Conservation (phyloP, 306 rosid genomes). For the Herpetospermum pedunculosum region DNA sequence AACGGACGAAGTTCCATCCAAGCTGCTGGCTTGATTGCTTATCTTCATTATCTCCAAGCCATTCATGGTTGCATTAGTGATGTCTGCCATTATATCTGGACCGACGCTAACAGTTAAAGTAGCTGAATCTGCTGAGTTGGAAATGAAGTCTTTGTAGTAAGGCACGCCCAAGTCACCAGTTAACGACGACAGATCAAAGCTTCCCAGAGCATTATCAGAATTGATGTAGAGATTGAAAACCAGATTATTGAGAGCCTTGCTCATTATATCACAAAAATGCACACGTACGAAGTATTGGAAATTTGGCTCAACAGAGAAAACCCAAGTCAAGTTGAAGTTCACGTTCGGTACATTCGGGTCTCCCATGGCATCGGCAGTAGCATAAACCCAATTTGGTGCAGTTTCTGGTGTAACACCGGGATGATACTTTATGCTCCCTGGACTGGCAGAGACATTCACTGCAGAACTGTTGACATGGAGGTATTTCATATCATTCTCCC, state of each 20-base stretch:
- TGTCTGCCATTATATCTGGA: constrained; percentile 61
- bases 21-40: constrained; percentile 53
- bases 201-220: constrained; percentile 39
- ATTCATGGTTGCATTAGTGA: constrained; percentile 57
- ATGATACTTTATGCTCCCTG: constrained; percentile 45
- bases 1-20: constrained; percentile 53
- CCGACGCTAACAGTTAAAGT: constrained; percentile 81
- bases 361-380: constrained; percentile 77
- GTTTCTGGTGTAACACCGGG: constrained; percentile 46
- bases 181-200: constrained; percentile 64
- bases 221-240: constrained; percentile 78
- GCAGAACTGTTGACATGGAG: constrained; percentile 80
- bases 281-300: constrained; percentile 64
- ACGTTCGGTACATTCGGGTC: constrained; percentile 42
- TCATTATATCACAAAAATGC: constrained; percentile 79
- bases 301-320: constrained; percentile 51
- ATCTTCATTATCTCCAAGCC: constrained; percentile 80
- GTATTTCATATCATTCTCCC: constrained; percentile 72
- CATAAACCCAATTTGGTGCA: constrained; percentile 84
- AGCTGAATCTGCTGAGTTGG: constrained; percentile 38
- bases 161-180: constrained; percentile 58
- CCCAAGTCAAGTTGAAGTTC: constrained; percentile 94
- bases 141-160: constrained; percentile 52
- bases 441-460: constrained; percentile 42
- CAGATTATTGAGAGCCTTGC: constrained; percentile 52